Conservation (phyloP, 1,139 yeast species). For the Blastobotrys buckinghamii region DNA sequence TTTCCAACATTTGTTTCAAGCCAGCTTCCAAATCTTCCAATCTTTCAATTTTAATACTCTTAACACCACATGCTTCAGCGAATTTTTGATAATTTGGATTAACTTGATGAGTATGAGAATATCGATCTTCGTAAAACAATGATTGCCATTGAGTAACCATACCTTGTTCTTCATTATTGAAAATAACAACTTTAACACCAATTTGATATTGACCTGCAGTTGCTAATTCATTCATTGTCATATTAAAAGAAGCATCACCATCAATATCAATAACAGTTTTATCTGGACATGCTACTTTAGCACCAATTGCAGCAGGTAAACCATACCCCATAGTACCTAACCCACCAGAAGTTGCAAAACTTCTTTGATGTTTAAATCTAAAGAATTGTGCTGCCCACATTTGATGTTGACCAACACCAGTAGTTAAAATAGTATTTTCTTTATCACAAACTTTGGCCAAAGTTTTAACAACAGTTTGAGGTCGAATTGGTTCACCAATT, state of each 20-base stretch:
- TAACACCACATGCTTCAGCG: conserved; percentile 90
- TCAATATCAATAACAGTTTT: conserved; percentile 94
- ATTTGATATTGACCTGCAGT: conserved; percentile 92
- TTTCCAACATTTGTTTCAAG: conserved; percentile 66
- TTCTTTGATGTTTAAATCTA: conserved; percentile 86
- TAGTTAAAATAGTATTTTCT: conserved; percentile 77
- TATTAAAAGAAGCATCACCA: conserved; percentile 97
- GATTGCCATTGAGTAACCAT: conserved; percentile 99
- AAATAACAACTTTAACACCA: conserved; percentile 80
- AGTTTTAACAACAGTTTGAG: conserved; percentile 83
- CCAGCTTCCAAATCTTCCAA: conserved; percentile 61
- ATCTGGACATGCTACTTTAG: conserved; percentile 93
- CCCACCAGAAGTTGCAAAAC: conserved; percentile 96
- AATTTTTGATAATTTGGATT: conserved; percentile 91
- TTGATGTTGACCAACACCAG: conserved; percentile 99
- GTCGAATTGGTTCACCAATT: conserved; percentile 70
- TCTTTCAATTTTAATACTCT: conserved; percentile 66
- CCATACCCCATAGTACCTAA: conserved; percentile 99
- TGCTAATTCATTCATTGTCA: conserved; percentile 89
- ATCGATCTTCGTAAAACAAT: conserved; percentile 91
- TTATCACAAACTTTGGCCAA: conserved; percentile 65
- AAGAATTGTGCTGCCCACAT: conserved; percentile 99
- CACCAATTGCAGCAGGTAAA: conserved; percentile 96
- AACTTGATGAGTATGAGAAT: conserved; percentile 90
- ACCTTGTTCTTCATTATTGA: conserved; percentile 98